phyloP scores from a whole-genome alignment of 169 alveolate genomes.

The Plasmodium cynomolgi region DNA sequence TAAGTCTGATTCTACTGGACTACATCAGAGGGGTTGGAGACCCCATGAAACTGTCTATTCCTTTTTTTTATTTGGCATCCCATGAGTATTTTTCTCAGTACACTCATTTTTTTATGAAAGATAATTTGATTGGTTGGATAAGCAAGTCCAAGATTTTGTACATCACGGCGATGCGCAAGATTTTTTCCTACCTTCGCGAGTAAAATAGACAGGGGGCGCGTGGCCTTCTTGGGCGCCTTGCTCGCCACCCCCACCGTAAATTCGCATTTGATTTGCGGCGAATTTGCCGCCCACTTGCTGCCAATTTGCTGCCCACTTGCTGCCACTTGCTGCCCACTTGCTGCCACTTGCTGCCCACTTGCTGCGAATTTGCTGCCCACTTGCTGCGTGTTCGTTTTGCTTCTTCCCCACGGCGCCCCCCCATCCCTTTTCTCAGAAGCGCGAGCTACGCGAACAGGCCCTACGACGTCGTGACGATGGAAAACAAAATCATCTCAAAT shows the following conservation, averaged over 20 bases:
- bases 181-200: conserved; percentile 20
- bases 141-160: conserved; percentile 3
- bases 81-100: conserved; percentile 36
- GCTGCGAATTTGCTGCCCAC: too few species aligned
- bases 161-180: conserved; percentile 11
- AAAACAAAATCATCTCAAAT: conserved; percentile 60
- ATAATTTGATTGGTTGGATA: conserved; percentile 71
- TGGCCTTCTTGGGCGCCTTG: not conserved
- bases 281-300: too few species aligned
- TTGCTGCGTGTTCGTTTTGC: too few species aligned
- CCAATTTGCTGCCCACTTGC: too few species aligned
- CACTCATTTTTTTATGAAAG: conserved; percentile 59
- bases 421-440: conserved; percentile 16
- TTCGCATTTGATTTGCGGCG: too few species aligned
- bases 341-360: too few species aligned
- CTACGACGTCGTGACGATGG: conserved; percentile 44
- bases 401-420: not conserved
- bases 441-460: conserved; percentile 3
- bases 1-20: conserved; percentile 41
- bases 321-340: too few species aligned
- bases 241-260: not conserved
- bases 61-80: conserved; percentile 38
- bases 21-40: conserved; percentile 31
- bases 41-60: conserved; percentile 60
- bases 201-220: not conserved